Base-by-base conservation (phyloP, 345 rosid genomes). In the Gossypium herbaceum region DNA sequence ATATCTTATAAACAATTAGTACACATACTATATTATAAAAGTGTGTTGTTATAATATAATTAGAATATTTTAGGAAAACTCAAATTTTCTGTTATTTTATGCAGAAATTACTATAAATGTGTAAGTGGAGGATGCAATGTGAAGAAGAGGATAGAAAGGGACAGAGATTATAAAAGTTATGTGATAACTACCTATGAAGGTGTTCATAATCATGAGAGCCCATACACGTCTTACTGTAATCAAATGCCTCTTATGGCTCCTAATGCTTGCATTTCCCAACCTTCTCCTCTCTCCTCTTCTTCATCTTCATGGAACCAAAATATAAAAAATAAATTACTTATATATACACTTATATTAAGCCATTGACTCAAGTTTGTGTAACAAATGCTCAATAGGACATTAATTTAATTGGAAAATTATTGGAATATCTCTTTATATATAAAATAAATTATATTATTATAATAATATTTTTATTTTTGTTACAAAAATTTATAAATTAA, bases 111-210 rank as follows among this genome's bases (percentile, higher is more conserved):
- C 17, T 62, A 62, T 29, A 62, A 62, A 62, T 62, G 45, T 29
- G 87, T 92, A 44, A 84, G 73, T 29, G 91, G 83, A 72, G 91
- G 90, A 13, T 94, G 98, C 77, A 65, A 44, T 16, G 98, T 94
- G 82, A 92, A 92, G 90, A 92, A 94, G 81, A 86, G 92, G 75
- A 88, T 94, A 63, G 95, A 94, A 73, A 89, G 97, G 64, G 97
- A 94, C 64, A 76, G 73, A 39, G 88, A 90, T 15, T 97, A 91
- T 73, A 54, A 71, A 48, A 78, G 78, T 27, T 89, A 83, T 72
- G 98, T 94, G 50, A 87, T 94, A 16, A 94, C 98, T 7, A 89
- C 91, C 1, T 92, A 94, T 22, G 97, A 94, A 11, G 97, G 97
- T 19, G 66, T 88, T 17, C 98, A 92, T 77, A 88, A 79, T 71